A percentile compares a stretch with the other conserved stretches of the same genome.
These are phyloP conservation scores for Apiospora phragmitis DNA, from an alignment of 2,329 filamentous ascomycete species.

Conservation along the genomic window DNA sequence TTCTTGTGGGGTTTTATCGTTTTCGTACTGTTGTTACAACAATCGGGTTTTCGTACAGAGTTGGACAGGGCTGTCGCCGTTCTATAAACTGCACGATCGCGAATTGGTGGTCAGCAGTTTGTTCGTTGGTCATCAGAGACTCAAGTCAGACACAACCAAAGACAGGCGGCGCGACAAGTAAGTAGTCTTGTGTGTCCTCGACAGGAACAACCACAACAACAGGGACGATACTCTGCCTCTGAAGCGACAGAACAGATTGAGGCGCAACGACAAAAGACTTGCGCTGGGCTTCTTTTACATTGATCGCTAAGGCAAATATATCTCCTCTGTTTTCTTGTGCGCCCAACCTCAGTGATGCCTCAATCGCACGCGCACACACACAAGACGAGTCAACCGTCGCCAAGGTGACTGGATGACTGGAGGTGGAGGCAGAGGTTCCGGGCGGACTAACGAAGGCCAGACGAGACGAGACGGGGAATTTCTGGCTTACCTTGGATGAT, in stretches of 20 bases:
- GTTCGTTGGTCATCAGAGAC: neutral
- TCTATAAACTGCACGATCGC: conserved; percentile 38
- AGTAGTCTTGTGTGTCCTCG: neutral
- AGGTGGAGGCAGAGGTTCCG: conserved; percentile 8
- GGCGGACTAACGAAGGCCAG: neutral
- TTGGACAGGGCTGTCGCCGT: conserved; percentile 31
- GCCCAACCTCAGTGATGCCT: neutral
- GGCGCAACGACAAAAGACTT: neutral
- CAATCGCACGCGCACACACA: conserved; percentile 12
- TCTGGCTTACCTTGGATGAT: conserved; percentile 35
- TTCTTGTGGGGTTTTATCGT: conserved; percentile 44
- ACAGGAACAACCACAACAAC: conserved; percentile 7
- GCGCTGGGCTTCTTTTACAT: neutral
- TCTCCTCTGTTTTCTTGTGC: neutral
- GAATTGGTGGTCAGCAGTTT: conserved; percentile 14
- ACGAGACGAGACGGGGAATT: conserved; percentile 4
- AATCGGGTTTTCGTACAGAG: conserved; percentile 40
- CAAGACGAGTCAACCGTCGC: conserved; percentile 17
- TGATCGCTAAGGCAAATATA: neutral
- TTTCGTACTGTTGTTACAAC: conserved; percentile 35
- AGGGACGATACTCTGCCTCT: neutral
- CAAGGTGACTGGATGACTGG: conserved; percentile 7
- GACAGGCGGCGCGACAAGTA: neutral
- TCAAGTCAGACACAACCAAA: neutral
- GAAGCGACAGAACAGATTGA: neutral